These are phyloP conservation scores for Candida pseudoglaebosa DNA, from an alignment of 805 yeast genomes.

Conservation along the genomic window DNA sequence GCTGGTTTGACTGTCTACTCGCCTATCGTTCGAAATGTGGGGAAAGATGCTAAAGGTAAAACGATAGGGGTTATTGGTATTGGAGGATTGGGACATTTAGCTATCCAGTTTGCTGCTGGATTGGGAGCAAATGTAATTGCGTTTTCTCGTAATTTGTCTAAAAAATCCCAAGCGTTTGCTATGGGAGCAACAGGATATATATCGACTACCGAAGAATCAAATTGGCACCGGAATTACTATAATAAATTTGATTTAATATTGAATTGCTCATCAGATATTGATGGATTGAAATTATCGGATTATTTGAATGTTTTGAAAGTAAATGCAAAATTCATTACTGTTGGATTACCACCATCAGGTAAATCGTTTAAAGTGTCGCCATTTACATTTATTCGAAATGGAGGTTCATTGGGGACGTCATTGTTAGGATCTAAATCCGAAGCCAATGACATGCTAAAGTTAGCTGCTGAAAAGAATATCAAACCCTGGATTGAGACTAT, in stretches of 20 bases:
- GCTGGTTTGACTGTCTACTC: slow-evolving; percentile 54
- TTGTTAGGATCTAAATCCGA: slow-evolving; percentile 32
- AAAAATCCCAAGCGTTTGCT: slow-evolving; percentile 23
- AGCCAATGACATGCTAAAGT: slow-evolving; percentile 31
- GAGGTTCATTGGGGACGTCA: slow-evolving; percentile 25
- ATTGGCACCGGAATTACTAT: slow-evolving; percentile 29
- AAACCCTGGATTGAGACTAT: slow-evolving; percentile 29
- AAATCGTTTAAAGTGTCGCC: slow-evolving; percentile 20
- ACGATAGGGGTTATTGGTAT: slow-evolving; percentile 58
- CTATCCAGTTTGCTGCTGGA: slow-evolving; percentile 54
- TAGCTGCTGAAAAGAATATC: slow-evolving; percentile 33
- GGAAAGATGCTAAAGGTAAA: slow-evolving; percentile 19
- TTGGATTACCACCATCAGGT: slow-evolving; percentile 23
- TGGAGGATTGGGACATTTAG: slow-evolving; percentile 67
- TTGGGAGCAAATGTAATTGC: slow-evolving; percentile 53
- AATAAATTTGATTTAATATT: slow-evolving; percentile 48
- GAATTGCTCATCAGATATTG: slow-evolving; percentile 50
- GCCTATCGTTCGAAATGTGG: slow-evolving; percentile 43
- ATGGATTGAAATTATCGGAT: slow-evolving; percentile 44
- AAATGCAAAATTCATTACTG: slow-evolving; percentile 20
- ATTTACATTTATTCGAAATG: slow-evolving; percentile 20
- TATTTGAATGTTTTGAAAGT: slow-evolving; percentile 34
- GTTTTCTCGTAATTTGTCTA: slow-evolving; percentile 22
- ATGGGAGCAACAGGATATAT: slow-evolving; percentile 31
- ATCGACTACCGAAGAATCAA: slow-evolving; percentile 48